Conservation (phyloP, 768 basidiomycete genomes). For the Russula abietina region DNA sequence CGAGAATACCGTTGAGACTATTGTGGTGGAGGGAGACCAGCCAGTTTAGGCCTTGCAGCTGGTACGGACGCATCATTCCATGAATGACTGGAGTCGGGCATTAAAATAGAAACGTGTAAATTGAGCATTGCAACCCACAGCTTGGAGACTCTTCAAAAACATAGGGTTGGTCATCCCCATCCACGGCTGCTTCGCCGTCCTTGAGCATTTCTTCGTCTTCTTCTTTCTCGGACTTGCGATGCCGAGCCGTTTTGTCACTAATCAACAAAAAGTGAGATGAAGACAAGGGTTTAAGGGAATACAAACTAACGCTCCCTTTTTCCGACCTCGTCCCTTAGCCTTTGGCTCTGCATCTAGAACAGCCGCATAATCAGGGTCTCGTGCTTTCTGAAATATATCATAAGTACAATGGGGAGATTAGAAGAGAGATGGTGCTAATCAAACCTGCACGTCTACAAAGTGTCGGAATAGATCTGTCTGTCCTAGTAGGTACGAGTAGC, state of each 20-base stretch:
- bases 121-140: slow-evolving; percentile 43
- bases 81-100: slow-evolving; percentile 56
- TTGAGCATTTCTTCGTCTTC: slow-evolving; percentile 95
- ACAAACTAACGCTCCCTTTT: slow-evolving; percentile 60
- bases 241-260: slow-evolving; percentile 73
- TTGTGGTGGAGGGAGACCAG: slow-evolving; percentile 96
- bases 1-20: slow-evolving; percentile 93
- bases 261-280: slow-evolving; percentile 1
- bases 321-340: slow-evolving; percentile 77
- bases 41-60: slow-evolving; percentile 95
- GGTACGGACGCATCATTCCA: slow-evolving; percentile 88
- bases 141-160: slow-evolving; percentile 93
- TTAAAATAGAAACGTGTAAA: neutral
- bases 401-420: neutral
- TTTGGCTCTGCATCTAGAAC: slow-evolving; percentile 84
- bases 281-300: neutral
- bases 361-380: slow-evolving; percentile 90
- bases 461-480: slow-evolving; percentile 98
- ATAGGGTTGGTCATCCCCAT: slow-evolving; percentile 83
- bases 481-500: slow-evolving; percentile 94
- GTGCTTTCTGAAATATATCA: slow-evolving; percentile 46
- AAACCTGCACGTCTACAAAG: slow-evolving; percentile 93
- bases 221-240: slow-evolving; percentile 95
- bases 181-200: slow-evolving; percentile 72
- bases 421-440: slow-evolving; percentile 15